Base-by-base conservation (phyloP, 371 early-diverging fungal species). In the Syncephalastrum contaminatum region DNA sequence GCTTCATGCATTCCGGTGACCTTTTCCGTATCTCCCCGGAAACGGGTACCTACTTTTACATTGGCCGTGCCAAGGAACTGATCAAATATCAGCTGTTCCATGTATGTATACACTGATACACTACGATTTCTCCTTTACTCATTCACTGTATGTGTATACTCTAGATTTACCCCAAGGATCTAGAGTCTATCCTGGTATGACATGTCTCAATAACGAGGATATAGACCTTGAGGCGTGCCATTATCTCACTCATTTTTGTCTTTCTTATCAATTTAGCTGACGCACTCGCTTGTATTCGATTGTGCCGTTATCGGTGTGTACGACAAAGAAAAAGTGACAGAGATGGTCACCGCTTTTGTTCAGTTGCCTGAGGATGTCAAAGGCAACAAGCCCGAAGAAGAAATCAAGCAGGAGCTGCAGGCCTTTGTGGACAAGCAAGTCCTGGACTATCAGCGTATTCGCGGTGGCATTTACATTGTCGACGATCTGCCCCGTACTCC, bases 1-100 rank as follows among this genome's bases (percentile, higher is more conserved):
- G 82, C 0, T 95, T 84, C 66, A 67, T 93, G 48, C 92, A 88
- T 58, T 89, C 92, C 0, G 94, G 93, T 18, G 96, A 96, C 62
- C 69, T 95, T 40, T 94, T 83, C 2, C 54, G 79, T n/a, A 71
- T 87, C 12, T 85, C 88, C 57, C 36, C 36, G 10, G 57, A 64
- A 6, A 48, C 84, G n/a, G 83, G 82, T 2, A 64, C 76, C 54
- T 81, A 90, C 49, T 83, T 59, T 52, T 80, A 89, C 25, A 82
- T 82, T 1, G 91, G 88, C 61, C 81, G 91, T 19, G 66, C 85
- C 14, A 91, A 91, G 70, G 91, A 91, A 57, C 67, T 91, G 51
- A 89, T 91, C 58, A 85, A 75, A 64, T 89, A 84, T 64, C 89
- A 89, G 58, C 90, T 88, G 0, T 86, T 82, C 66, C 83, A 86